Conservation (phyloP, 2,329 filamentous ascomycete genomes). For the Fusarium brachygibbosum region DNA sequence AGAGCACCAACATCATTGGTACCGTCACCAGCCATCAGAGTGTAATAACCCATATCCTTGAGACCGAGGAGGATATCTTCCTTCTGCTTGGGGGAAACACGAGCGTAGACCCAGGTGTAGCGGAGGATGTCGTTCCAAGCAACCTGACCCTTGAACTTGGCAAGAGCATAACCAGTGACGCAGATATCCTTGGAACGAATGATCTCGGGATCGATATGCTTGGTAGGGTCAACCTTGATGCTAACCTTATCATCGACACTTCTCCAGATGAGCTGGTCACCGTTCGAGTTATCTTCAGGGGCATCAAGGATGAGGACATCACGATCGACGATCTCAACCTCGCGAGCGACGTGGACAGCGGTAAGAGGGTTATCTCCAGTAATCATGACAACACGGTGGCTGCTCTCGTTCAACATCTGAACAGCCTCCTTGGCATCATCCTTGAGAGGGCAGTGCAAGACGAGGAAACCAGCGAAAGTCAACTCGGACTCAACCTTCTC, state of each 20-base stretch:
- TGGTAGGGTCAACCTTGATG: slow-evolving; percentile 86
- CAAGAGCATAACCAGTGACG: slow-evolving; percentile 92
- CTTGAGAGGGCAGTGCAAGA: slow-evolving; percentile 95
- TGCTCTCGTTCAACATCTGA: slow-evolving; percentile 98
- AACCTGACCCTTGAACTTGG: slow-evolving; percentile 85
- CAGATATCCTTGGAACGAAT: slow-evolving; percentile 91
- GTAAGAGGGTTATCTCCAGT: slow-evolving; percentile 98
- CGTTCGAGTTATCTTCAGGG: slow-evolving; percentile 87
- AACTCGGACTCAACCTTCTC: slow-evolving; percentile 90
- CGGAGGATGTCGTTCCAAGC: slow-evolving; percentile 84
- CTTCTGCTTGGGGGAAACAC: slow-evolving; percentile 98
- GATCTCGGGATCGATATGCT: slow-evolving; percentile 84
- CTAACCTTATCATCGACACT: slow-evolving; percentile 91
- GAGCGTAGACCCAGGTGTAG: slow-evolving; percentile 96
- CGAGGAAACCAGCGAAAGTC: slow-evolving; percentile 93
- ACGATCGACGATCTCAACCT: slow-evolving; percentile 97
- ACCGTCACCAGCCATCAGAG: slow-evolving; percentile 97
- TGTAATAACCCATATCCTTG: slow-evolving; percentile 97
- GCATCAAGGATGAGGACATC: slow-evolving; percentile 95
- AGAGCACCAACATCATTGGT: slow-evolving; percentile 98
- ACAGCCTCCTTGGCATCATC: slow-evolving; percentile 95
- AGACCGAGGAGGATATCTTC: slow-evolving; percentile 97
- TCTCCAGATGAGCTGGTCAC: slow-evolving; percentile 89
- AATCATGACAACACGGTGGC: slow-evolving; percentile 98
- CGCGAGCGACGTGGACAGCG: slow-evolving; percentile 92